Evolutionary conservation across 805 yeast genomes (phyloP).

Genomic region (Lipomyces sp.): DNA sequence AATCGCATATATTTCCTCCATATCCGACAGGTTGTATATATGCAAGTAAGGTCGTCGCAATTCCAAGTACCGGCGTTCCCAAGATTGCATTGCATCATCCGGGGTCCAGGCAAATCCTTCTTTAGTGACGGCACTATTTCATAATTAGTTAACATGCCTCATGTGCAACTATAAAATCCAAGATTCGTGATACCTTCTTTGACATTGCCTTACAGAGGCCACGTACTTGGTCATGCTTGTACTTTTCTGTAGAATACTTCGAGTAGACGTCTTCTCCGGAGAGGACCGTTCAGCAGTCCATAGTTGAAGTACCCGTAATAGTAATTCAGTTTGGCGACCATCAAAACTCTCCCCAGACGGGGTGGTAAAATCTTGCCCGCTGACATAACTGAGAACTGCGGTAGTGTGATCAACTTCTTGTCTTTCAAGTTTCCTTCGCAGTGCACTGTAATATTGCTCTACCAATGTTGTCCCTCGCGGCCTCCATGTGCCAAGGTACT

Average conservation of each 20-base stretch:
- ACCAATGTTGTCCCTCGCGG: conserved; percentile 23
- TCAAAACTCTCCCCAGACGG: neutral
- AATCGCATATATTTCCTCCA: conserved; percentile 18
- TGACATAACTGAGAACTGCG: neutral
- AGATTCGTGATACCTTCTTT: conserved; percentile 18
- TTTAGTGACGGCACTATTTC: conserved; percentile 5
- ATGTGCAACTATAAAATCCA: too few relatives aligned
- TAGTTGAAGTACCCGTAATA: neutral
- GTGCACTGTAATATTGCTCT: conserved; percentile 6
- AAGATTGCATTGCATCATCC: conserved; percentile 20
- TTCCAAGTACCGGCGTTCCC: conserved; percentile 22
- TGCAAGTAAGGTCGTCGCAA: conserved; percentile 27
- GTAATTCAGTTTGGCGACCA: neutral
- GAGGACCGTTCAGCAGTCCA: conserved; percentile 12
- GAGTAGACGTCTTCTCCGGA: too few relatives aligned
- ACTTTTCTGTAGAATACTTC: too few relatives aligned
- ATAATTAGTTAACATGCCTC: neutral
- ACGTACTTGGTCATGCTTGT: conserved; percentile 16
- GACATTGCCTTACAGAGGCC: conserved; percentile 22
- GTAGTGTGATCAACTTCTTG: conserved; percentile 11
- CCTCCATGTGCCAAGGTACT: conserved; percentile 22
- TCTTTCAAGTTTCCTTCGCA: neutral
- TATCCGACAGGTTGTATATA: conserved; percentile 7
- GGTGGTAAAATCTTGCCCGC: neutral
- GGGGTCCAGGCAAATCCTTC: conserved; percentile 19